Evolutionary conservation across 805 yeast genomes (phyloP).

Genomic region (Schizosaccharomyces cryophilus): DNA sequence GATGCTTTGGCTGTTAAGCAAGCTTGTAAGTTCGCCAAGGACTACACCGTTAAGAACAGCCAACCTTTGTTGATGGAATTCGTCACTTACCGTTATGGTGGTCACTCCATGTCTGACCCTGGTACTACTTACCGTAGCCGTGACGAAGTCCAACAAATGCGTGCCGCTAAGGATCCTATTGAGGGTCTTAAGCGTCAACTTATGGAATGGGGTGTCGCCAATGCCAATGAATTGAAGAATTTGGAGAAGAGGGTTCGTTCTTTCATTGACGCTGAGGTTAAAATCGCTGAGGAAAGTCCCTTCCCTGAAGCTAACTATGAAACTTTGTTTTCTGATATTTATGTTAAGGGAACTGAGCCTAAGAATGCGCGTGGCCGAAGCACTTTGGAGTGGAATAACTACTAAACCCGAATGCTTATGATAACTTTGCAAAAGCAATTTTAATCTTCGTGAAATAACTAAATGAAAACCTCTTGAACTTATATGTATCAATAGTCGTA

Average conservation of each 20-base stretch:
- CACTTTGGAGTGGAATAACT: slow-evolving; percentile 44
- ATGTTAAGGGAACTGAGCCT: slow-evolving; percentile 80
- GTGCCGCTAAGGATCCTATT: slow-evolving; percentile 93
- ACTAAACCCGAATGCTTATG: too few relatives aligned
- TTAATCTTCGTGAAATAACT: too few relatives aligned
- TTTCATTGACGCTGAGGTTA: slow-evolving; percentile 82
- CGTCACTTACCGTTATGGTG: slow-evolving; percentile 98
- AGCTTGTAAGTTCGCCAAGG: slow-evolving; percentile 91
- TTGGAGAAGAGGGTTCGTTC: slow-evolving; percentile 92
- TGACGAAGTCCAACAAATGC: slow-evolving; percentile 98
- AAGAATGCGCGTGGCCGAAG: slow-evolving; percentile 90
- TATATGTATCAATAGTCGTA: too few relatives aligned
- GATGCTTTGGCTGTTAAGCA: slow-evolving; percentile 85
- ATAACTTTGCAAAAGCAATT: too few relatives aligned
- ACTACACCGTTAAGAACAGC: slow-evolving; percentile 78
- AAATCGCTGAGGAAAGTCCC: slow-evolving; percentile 77
- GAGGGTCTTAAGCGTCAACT: slow-evolving; percentile 80
- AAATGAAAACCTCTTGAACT: too few relatives aligned
- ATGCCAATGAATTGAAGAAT: slow-evolving; percentile 83
- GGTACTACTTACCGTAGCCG: slow-evolving; percentile 99
- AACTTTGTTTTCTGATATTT: slow-evolving; percentile 86
- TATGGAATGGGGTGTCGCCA: slow-evolving; percentile 59
- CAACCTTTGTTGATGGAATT: slow-evolving; percentile 92
- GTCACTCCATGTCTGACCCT: slow-evolving; percentile 99
- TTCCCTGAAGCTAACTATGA: slow-evolving; percentile 91